Percentiles rank a stretch among this genome's conserved stretches.
Conservation (phyloP, 2,329 filamentous ascomycete genomes). For the Hymenoscyphus repandus region DNA sequence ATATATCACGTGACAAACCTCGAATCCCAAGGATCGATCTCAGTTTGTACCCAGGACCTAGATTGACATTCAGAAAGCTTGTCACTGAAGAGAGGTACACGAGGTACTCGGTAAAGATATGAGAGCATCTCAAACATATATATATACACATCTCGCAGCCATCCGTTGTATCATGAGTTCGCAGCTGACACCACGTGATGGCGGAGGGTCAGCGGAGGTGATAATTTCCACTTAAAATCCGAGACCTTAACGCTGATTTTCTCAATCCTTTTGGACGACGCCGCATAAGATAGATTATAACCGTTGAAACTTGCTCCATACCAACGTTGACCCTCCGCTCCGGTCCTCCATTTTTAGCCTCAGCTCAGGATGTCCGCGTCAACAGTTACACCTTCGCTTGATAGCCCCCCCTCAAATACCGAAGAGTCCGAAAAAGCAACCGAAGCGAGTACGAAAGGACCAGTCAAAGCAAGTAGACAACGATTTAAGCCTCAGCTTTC, state of each 20-base stretch:
- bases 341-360: background rate
- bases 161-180: too few species aligned
- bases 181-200: too few species aligned
- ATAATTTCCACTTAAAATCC: too few species aligned
- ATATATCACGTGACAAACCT: too few species aligned
- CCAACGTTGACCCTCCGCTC: background rate
- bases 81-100: too few species aligned
- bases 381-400: background rate
- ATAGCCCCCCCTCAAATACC: background rate
- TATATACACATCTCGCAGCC: too few species aligned
- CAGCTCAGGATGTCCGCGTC: background rate
- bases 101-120: too few species aligned
- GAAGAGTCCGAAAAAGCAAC: background rate
- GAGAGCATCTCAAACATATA: too few species aligned
- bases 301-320: background rate
- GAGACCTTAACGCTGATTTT: background rate
- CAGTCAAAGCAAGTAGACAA: conserved; percentile 7
- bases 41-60: too few species aligned
- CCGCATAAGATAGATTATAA: background rate
- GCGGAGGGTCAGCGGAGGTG: too few species aligned
- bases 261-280: background rate
- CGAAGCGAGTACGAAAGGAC: background rate
- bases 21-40: too few species aligned
- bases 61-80: too few species aligned
- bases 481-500: conserved; percentile 25